These are phyloP conservation scores for Calonectria hawksworthii DNA, from an alignment of 2,329 filamentous ascomycete genomes.

Conservation along the genomic window DNA sequence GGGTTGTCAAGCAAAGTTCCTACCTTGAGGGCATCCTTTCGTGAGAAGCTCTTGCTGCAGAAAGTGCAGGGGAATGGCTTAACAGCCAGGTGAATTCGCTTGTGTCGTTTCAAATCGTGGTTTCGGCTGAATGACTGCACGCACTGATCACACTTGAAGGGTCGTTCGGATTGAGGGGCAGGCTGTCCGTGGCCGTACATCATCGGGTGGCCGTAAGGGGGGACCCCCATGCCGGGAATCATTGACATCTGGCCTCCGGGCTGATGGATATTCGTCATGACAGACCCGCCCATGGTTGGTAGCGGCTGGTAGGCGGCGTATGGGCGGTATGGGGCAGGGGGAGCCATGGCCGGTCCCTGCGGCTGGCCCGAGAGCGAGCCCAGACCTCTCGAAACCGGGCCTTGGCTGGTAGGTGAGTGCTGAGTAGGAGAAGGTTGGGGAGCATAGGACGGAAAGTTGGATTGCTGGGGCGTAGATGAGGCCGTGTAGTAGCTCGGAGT, in stretches of 20 bases:
- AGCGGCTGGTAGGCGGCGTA: constrained; percentile 65
- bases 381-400: constrained; percentile 56
- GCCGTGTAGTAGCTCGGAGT: constrained; percentile 74
- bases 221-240: constrained; percentile 70
- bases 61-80: constrained; percentile 94
- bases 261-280: constrained; percentile 84
- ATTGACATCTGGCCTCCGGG: constrained; percentile 80
- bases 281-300: constrained; percentile 74
- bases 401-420: constrained; percentile 61
- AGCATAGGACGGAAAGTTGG: constrained; percentile 60
- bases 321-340: constrained; percentile 66
- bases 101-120: constrained; percentile 95
- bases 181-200: constrained; percentile 73
- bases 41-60: constrained; percentile 96
- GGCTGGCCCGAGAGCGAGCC: constrained; percentile 47
- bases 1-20: constrained; percentile 42
- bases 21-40: constrained; percentile 98
- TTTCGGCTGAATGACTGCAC: constrained; percentile 96
- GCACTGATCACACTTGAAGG: constrained; percentile 95
- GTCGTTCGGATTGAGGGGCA: constrained; percentile 76
- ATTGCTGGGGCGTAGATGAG: constrained; percentile 62
- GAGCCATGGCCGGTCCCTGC: constrained; percentile 52
- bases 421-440: constrained; percentile 54
- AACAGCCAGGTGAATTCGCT: constrained; percentile 92
- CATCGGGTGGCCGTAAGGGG: constrained; percentile 70